Conservation (phyloP, 1,284 basidiomycete genomes). For the Ganoderma leucocontextum region DNA sequence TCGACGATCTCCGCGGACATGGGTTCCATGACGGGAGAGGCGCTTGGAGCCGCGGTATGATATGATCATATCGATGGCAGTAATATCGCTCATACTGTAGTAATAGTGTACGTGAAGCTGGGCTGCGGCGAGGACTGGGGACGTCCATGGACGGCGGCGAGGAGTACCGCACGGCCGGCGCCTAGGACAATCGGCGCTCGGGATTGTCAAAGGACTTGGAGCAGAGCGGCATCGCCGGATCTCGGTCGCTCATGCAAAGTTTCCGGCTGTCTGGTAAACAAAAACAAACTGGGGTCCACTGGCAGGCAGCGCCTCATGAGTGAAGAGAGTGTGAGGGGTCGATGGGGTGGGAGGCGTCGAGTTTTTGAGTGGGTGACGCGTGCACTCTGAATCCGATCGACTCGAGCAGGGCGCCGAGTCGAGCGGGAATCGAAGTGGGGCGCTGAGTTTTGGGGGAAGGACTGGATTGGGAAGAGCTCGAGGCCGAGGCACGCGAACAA, state of each 20-base stretch:
- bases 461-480: background rate
- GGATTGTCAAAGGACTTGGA: background rate
- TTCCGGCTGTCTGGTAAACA: background rate
- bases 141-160: background rate
- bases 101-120: background rate
- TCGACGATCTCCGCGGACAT: no score
- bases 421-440: background rate
- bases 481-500: conserved; percentile 2
- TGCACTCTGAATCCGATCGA: background rate
- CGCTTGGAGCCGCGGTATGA: no score
- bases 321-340: no score
- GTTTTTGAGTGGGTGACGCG: background rate
- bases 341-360: background rate
- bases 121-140: background rate
- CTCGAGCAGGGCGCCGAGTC: no score
- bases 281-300: background rate
- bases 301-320: no score
- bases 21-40: no score
- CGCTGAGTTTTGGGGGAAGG: background rate
- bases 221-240: background rate
- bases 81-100: no score
- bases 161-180: background rate
- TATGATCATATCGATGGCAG: no score
- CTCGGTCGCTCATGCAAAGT: background rate
- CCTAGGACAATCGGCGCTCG: background rate